Evolutionary conservation across 2,329 filamentous ascomycete species (phyloP), one percentile per base, ranked within the genome.

Genomic region (Fusarium goolgardi): DNA sequence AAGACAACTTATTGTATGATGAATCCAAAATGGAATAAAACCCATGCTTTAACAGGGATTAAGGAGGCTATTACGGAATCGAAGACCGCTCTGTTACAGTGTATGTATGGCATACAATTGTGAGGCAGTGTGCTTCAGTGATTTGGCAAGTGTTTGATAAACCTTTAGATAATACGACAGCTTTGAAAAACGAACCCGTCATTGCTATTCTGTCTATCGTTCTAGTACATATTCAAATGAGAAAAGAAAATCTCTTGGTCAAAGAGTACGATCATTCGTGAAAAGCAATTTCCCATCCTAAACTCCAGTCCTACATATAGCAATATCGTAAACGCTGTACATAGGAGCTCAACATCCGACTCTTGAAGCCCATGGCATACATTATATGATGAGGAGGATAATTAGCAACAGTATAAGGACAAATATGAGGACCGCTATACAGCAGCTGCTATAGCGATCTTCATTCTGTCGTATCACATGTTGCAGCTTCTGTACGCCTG

Each of bases 381-480:
- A 3, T 31, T 79, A 91, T 71, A 91, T 75, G 45, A 91, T 79
- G 72, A 91, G 75, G 43, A 98, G 82, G 71, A 99, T 81, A 66
- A 98, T 87, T 74, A 99, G 83, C 73, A 99, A 81, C 29, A 99
- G 81, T 60, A 98, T 93, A 70, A 98, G 83, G 37, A 97, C 92
- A 66, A 96, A 88, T 63, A 98, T 97, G 72, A 98, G 85, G 21
- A 96, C 82, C 6, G 85, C 92, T 72, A 99, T 97, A 79, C 94
- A 98, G 81, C 93, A 97, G 78, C 93, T 93, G 71, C 93, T 97
- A 82, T 82, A 84, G 74, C 84, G 83, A 86, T 97, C 96, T 85
- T 99, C 96, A 78, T 97, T 98, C 80, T 90, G 87, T 78, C 90
- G 87, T 74, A 97, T 92, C 60, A 99, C 90, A 78, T 91, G 88